Evolutionary conservation across 2,329 filamentous ascomycete species (phyloP).

Genomic region (Trichophaea hybrida): DNA sequence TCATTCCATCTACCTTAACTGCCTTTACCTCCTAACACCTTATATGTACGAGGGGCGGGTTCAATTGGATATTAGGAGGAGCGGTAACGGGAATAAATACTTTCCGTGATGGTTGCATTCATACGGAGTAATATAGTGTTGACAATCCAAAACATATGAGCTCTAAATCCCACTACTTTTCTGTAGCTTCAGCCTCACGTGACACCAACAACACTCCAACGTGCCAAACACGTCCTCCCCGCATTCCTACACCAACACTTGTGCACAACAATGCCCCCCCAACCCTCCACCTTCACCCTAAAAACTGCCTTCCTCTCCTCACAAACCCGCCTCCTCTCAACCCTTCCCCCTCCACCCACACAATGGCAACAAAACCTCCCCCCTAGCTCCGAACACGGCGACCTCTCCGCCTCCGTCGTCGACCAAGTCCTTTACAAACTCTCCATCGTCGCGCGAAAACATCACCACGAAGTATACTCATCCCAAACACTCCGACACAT

Average conservation of each 20-base stretch:
- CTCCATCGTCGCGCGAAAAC: constrained; percentile 49
- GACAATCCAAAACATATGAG: too few relatives aligned
- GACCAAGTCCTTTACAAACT: constrained; percentile 29
- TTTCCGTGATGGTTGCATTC: too few relatives aligned
- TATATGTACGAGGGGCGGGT: too few relatives aligned
- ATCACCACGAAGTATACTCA: constrained; percentile 51
- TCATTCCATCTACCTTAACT: too few relatives aligned
- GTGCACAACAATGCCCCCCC: constrained; percentile 6
- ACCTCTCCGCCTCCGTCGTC: constrained; percentile 13
- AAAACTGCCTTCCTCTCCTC: constrained; percentile 18
- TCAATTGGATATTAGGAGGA: too few relatives aligned
- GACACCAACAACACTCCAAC: neutral
- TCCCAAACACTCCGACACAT: constrained; percentile 56
- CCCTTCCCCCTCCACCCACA: constrained; percentile 7
- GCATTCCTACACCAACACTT: neutral
- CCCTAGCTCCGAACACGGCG: constrained; percentile 15
- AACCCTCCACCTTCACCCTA: constrained; percentile 16
- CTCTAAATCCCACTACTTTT: too few relatives aligned
- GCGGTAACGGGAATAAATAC: too few relatives aligned
- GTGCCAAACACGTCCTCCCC: neutral
- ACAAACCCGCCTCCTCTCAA: constrained; percentile 11
- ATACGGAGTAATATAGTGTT: too few relatives aligned
- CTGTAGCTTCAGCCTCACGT: neutral
- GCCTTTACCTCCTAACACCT: too few relatives aligned
- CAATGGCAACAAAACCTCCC: constrained; percentile 14